These are phyloP conservation scores for Rhizoclosmatium sp. DNA, from an alignment of 192 early-diverging fungal genomes.

Conservation along the genomic window DNA sequence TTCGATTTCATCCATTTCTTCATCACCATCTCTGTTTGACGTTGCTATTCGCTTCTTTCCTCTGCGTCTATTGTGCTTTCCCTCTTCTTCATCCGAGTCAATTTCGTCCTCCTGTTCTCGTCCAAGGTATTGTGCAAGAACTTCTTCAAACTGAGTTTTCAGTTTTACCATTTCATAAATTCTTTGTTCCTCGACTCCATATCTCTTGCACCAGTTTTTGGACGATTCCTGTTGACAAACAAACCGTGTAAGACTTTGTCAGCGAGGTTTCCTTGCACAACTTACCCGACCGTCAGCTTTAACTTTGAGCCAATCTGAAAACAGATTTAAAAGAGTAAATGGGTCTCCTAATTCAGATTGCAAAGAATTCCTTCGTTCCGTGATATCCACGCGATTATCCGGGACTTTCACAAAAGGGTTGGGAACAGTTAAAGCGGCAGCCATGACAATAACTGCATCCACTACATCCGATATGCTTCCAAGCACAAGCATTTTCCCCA, in stretches of 20 bases:
- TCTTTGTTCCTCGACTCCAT: constrained; percentile 76
- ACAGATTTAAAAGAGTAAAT: constrained; percentile 71
- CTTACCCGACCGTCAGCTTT: constrained; percentile 60
- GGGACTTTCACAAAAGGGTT: constrained; percentile 65
- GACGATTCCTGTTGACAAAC: constrained; percentile 54
- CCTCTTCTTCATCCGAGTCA: constrained; percentile 29
- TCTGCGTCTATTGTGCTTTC: not conserved
- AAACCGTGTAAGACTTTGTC: constrained; percentile 10
- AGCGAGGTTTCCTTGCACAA: not conserved
- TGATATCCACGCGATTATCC: constrained; percentile 56
- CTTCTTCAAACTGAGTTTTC: constrained; percentile 69
- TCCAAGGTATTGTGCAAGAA: constrained; percentile 55
- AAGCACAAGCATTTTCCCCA: constrained; percentile 75
- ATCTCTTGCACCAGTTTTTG: constrained; percentile 62
- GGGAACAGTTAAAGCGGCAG: constrained; percentile 71
- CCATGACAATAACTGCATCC: constrained; percentile 64
- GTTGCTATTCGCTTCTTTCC: not conserved
- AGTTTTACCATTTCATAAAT: constrained; percentile 77
- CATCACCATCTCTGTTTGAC: not conserved
- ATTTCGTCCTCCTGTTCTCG: constrained; percentile 31
- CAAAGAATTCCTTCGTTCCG: constrained; percentile 59
- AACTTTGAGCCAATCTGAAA: constrained; percentile 63
- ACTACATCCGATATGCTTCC: constrained; percentile 60
- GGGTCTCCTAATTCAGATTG: constrained; percentile 68
- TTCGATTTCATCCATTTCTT: constrained; percentile 29